Evolutionary conservation across 2,329 filamentous ascomycete species (phyloP).

Genomic region (Ophiocordyceps camponoti-floridani): DNA sequence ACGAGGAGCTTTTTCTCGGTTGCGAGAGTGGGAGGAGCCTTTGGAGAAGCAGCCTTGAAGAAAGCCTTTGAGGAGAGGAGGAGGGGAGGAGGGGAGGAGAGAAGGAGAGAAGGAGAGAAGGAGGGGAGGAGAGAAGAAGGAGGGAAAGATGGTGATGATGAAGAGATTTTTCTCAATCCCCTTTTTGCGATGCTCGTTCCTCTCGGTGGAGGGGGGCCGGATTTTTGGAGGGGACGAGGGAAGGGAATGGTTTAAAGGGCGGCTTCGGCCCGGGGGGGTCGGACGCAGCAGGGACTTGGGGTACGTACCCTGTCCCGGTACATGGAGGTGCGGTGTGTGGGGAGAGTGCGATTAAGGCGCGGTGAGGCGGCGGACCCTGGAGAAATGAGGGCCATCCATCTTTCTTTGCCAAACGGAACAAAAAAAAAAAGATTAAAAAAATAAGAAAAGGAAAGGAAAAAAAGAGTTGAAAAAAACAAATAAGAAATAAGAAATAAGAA

Average conservation of each 20-base stretch:
- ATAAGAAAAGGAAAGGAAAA: too few species aligned
- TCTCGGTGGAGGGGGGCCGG: conserved; percentile 6
- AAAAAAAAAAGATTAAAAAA: too few species aligned
- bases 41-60: too few species aligned
- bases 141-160: conserved; percentile 1
- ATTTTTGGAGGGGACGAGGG: neutral
- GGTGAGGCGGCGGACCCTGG: neutral
- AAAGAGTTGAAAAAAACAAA: too few species aligned
- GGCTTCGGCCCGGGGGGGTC: conserved; percentile 15
- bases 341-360: conserved; percentile 1
- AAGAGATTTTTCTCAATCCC: conserved; percentile 5
- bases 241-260: conserved; percentile 11
- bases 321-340: neutral
- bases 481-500: too few species aligned
- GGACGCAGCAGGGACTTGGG: neutral
- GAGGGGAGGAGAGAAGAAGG: neutral
- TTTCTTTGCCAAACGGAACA: too few species aligned
- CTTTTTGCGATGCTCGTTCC: neutral
- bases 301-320: neutral
- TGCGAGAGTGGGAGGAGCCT: too few species aligned
- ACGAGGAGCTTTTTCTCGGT: too few species aligned
- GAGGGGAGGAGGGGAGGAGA: neutral
- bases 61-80: too few species aligned
- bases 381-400: too few species aligned
- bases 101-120: neutral